These are phyloP conservation scores for Phytophthora palmivora DNA, from an alignment of 352 stramenopile genomes.

Conservation along the genomic window DNA sequence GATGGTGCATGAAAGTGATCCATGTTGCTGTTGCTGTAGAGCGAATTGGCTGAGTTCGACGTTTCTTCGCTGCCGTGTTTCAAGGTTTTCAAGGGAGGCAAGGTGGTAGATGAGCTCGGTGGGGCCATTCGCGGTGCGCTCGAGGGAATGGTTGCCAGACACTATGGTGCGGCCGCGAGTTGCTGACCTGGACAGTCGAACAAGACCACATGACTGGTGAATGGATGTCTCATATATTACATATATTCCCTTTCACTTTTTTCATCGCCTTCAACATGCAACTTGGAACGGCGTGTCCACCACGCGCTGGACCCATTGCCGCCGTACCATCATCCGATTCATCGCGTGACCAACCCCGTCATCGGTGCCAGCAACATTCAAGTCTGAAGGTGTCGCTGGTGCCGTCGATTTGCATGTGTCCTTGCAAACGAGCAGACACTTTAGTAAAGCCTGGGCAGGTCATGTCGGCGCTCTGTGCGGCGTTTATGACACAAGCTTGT, in stretches of 20 bases:
- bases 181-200: slow-evolving; percentile 23
- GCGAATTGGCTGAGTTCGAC: slow-evolving; percentile 66
- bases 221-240: slow-evolving; percentile 33
- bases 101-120: slow-evolving; percentile 84
- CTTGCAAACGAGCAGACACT: slow-evolving; percentile 33
- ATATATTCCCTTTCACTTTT: slow-evolving; percentile 18
- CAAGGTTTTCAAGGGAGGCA: slow-evolving; percentile 91
- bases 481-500: slow-evolving; percentile 9
- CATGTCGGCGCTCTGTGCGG: slow-evolving; percentile 6
- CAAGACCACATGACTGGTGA: slow-evolving; percentile 16
- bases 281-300: too few species aligned
- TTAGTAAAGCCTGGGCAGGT: slow-evolving; percentile 11
- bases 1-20: slow-evolving; percentile 20
- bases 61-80: slow-evolving; percentile 93
- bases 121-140: slow-evolving; percentile 73
- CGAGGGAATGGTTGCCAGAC: slow-evolving; percentile 57
- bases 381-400: slow-evolving; percentile 11
- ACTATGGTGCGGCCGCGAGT: slow-evolving; percentile 29
- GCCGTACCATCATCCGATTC: slow-evolving; percentile 17
- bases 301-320: too few species aligned
- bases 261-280: slow-evolving; percentile 19
- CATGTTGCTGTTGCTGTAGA: slow-evolving; percentile 47
- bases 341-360: too few species aligned
- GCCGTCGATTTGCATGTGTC: slow-evolving; percentile 15
- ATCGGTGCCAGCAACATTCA: slow-evolving; percentile 13